Conservation (phyloP, 1,284 basidiomycete genomes). For the Ceraceosorus guamensis region DNA sequence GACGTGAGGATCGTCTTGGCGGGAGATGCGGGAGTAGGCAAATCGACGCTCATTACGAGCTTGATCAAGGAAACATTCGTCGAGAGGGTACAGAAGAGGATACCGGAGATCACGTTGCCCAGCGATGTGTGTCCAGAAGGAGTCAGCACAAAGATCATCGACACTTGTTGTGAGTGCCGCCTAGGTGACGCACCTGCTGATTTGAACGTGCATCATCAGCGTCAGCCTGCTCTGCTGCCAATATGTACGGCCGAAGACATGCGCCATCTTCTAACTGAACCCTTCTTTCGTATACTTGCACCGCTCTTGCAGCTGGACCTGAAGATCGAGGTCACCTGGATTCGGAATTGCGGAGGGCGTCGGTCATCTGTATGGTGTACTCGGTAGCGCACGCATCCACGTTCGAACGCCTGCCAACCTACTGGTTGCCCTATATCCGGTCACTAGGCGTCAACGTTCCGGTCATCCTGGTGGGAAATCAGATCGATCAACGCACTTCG, state of each 20-base stretch:
- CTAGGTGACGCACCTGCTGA: too few species aligned
- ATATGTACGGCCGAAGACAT: too few species aligned
- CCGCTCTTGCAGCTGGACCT: constrained; percentile 75
- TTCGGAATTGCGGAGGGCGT: constrained; percentile 87
- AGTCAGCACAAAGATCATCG: constrained; percentile 45
- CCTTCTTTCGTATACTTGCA: too few species aligned
- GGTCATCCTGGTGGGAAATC: constrained; percentile 95
- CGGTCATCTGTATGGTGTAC: constrained; percentile 93
- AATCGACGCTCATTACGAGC: constrained; percentile 41
- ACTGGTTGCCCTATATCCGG: constrained; percentile 95
- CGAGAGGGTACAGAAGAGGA: constrained; percentile 61
- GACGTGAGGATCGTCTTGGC: constrained; percentile 88
- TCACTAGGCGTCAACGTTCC: constrained; percentile 86
- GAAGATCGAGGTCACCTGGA: constrained; percentile 81
- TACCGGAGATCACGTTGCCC: constrained; percentile 44
- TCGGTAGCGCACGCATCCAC: constrained; percentile 89
- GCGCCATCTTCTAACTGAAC: too few species aligned
- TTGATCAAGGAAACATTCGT: constrained; percentile 80
- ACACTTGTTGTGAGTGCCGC: constrained; percentile 22
- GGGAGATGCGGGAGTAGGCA: constrained; percentile 67
- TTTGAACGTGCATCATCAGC: too few species aligned
- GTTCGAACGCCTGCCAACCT: constrained; percentile 94
- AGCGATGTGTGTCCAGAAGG: constrained; percentile 44
- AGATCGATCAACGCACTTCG: constrained; percentile 88
- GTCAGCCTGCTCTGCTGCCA: too few species aligned